Conservation (phyloP, 768 basidiomycete species). For the Suillus subaureus region DNA sequence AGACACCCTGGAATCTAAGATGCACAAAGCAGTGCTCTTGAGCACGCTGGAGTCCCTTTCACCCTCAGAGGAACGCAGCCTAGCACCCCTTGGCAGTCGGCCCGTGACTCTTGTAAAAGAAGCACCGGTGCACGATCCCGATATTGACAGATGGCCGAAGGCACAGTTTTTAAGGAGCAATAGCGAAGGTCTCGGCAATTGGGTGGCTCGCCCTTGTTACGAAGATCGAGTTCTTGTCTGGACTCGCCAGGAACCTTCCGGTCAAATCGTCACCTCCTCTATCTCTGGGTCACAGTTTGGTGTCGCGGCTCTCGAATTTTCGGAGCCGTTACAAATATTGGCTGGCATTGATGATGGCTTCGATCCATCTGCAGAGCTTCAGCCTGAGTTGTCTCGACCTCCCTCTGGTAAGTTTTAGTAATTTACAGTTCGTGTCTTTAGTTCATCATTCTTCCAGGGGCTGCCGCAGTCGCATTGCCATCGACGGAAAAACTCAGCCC, state of each 20-base stretch:
- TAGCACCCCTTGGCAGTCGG: constrained; percentile 47
- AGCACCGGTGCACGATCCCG: constrained; percentile 28
- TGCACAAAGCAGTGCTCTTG: constrained; percentile 56
- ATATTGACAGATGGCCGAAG: constrained; percentile 17
- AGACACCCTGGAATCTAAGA: constrained; percentile 44
- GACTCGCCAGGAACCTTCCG: constrained; percentile 41
- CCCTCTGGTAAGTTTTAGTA: constrained; percentile 21
- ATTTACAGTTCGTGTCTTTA: constrained; percentile 6
- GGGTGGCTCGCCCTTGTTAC: constrained; percentile 75
- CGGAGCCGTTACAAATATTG: constrained; percentile 65
- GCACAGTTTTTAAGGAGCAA: constrained; percentile 17
- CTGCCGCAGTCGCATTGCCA: constrained; percentile 9
- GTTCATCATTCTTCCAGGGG: constrained; percentile 9
- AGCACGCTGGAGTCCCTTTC: constrained; percentile 45
- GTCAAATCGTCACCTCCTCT: constrained; percentile 36
- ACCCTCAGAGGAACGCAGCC: constrained; percentile 42
- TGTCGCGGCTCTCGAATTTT: constrained; percentile 74
- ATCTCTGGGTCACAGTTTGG: constrained; percentile 55
- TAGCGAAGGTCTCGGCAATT: constrained; percentile 64
- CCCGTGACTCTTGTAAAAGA: constrained; percentile 25
- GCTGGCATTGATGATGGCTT: constrained; percentile 40
- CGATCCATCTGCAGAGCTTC: constrained; percentile 19
- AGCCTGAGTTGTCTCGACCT: constrained; percentile 18
- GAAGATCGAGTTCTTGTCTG: constrained; percentile 70
- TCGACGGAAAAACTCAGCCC: constrained; percentile 1